Evolutionary conservation across 768 basidiomycete species (phyloP).

Genomic region (Aureoboletus auriporus): DNA sequence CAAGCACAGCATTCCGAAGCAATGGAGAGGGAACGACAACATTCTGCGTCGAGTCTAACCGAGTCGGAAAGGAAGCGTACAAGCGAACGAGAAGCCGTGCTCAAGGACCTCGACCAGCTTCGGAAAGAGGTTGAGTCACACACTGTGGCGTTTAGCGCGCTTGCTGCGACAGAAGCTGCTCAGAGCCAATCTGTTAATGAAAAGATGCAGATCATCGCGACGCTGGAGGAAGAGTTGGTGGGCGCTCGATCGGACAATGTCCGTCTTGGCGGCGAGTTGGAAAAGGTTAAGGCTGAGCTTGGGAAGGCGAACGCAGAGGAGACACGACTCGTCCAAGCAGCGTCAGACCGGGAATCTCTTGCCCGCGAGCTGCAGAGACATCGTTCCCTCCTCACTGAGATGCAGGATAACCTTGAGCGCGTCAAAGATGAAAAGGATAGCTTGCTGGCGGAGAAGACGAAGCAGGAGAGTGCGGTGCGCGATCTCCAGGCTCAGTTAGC

Average conservation of each 20-base stretch:
- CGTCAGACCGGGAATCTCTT: slow-evolving; percentile 70
- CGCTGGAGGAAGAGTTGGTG: slow-evolving; percentile 49
- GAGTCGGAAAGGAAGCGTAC: slow-evolving; percentile 16
- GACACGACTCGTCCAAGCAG: slow-evolving; percentile 62
- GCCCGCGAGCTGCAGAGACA: slow-evolving; percentile 74
- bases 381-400: slow-evolving; percentile 69
- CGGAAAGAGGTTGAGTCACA: slow-evolving; percentile 49
- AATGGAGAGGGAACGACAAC: slow-evolving; percentile 27
- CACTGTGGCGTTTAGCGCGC: slow-evolving; percentile 44
- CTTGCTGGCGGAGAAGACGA: slow-evolving; percentile 67
- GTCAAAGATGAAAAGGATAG: slow-evolving; percentile 81
- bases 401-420: slow-evolving; percentile 73
- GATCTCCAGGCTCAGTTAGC: slow-evolving; percentile 74
- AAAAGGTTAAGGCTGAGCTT: slow-evolving; percentile 54
- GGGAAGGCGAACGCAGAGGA: slow-evolving; percentile 56
- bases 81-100: slow-evolving; percentile 29
- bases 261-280: slow-evolving; percentile 40
- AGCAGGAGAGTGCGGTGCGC: slow-evolving; percentile 63
- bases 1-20: slow-evolving; percentile 13
- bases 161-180: slow-evolving; percentile 30
- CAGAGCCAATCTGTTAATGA: slow-evolving; percentile 49
- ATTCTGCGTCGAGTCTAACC: slow-evolving; percentile 16
- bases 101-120: slow-evolving; percentile 46
- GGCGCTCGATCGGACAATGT: slow-evolving; percentile 37
- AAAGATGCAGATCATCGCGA: slow-evolving; percentile 44